phyloP scores from a whole-genome alignment of 2,329 filamentous ascomycete genomes.

The Pseudopyricularia cyperi region DNA sequence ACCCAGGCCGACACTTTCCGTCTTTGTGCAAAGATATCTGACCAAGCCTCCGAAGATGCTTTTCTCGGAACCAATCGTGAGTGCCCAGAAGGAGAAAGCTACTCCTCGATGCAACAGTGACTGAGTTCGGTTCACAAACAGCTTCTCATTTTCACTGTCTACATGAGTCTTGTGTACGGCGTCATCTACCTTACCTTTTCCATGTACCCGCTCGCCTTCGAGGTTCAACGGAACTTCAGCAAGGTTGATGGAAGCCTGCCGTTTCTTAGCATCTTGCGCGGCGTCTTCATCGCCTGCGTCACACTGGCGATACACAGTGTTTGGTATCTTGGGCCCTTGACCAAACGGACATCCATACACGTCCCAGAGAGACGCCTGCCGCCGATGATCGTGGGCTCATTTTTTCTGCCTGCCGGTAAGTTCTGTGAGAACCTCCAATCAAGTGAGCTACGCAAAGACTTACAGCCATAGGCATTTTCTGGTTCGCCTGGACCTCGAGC shows the following conservation, averaged over 20 bases:
- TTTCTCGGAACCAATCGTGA: background rate
- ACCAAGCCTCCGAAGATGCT: background rate
- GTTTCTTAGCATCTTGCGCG: background rate
- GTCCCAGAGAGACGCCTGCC: background rate
- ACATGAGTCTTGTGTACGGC: background rate
- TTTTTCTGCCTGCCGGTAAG: background rate
- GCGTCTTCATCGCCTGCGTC: background rate
- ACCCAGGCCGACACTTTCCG: background rate
- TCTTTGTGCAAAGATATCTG: background rate
- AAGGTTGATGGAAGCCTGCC: background rate
- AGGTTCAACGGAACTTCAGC: background rate
- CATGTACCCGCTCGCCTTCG: background rate
- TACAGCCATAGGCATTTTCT: background rate
- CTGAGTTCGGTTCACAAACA: background rate
- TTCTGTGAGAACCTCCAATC: background rate
- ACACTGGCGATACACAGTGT: background rate
- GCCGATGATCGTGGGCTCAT: background rate
- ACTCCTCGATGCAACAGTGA: no score
- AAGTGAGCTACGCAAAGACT: background rate
- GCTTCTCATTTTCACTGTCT: background rate
- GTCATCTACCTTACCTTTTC: background rate
- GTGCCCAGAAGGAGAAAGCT: background rate
- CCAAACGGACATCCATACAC: background rate
- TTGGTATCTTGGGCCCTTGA: background rate
- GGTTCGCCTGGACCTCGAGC: background rate